Base-by-base conservation (phyloP, 495 filamentous ascomycete species). In the Xylaria acuta region DNA sequence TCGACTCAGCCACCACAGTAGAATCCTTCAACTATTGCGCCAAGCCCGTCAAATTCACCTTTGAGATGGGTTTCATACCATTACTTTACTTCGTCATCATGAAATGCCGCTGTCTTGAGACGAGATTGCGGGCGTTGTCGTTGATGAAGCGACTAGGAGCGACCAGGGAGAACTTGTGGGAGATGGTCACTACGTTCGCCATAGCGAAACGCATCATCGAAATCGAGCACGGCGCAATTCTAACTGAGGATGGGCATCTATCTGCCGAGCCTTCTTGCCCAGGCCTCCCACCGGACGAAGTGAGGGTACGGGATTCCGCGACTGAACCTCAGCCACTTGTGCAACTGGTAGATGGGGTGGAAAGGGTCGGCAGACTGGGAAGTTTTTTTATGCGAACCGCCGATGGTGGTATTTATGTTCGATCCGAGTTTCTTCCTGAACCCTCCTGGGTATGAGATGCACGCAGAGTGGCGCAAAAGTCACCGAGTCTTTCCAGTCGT, bases 1-100 rank as follows among this genome's bases (percentile, higher is more conserved):
- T 84, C 12, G 74, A 79, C 14, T 68, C 74, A 2, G 81, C 81
- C 0, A 62, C 77, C 12, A 67, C 73, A 22, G 75, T 84, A 38
- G 53, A 67, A 9, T 49, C 65, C 32, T 53, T 64, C 5, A 45
- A 72, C 43, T 47, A 41, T 5, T 16, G 56, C 38, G 14, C 20
- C 30, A 51, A 60, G 7, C 9, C 47, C 5, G 12, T 40, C 22
- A 18, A 79, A 14, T 88, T 88, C 72, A 84, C 80, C 18, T 88
- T 87, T 53, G 86, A 88, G 71, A 85, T 84, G 78, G 83, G 85
- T 51, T 78, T 85, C n/a, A 81, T 85, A 27, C 81, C 84, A 3
- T 81, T 85, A 3, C 78, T 88, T 5, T 88, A 83, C 65, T 86
- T 86, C 72, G 82, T 86, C 22, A 82, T 80, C 1, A 79, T 83